Conservation (phyloP, 345 rosid genomes). For the Arabis alpina region DNA sequence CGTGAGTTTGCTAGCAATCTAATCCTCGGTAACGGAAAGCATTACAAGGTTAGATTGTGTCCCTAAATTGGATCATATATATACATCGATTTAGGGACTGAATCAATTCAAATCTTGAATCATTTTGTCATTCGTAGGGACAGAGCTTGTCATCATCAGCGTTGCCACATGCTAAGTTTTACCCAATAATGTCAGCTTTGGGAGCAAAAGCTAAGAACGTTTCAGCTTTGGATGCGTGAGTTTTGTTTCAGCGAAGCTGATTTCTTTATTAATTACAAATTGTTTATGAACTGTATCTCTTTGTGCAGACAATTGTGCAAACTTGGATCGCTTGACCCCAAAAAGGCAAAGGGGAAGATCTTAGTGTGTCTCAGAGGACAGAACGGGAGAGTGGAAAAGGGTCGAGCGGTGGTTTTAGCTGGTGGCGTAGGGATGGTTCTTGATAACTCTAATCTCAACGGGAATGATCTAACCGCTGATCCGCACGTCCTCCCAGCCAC, state of each 20-base stretch:
- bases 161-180: constrained; percentile 53
- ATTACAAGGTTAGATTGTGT: constrained; percentile 55
- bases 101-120: neutral
- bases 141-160: constrained; percentile 62
- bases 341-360: constrained; percentile 69
- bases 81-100: too few species aligned
- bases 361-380: constrained; percentile 71
- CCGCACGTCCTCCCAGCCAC: constrained; percentile 79
- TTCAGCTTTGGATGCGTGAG: constrained; percentile 63
- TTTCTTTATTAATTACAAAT: neutral
- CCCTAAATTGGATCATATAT: neutral
- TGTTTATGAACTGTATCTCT: neutral
- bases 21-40: constrained; percentile 58
- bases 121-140: constrained; percentile 53
- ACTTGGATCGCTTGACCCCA: constrained; percentile 64
- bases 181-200: constrained; percentile 61
- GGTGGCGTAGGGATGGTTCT: constrained; percentile 90
- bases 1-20: constrained; percentile 76
- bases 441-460: constrained; percentile 49
- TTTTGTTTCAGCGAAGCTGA: neutral
- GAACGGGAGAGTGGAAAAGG: constrained; percentile 61
- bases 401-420: constrained; percentile 57
- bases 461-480: constrained; percentile 56
- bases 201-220: constrained; percentile 60
- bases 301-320: constrained; percentile 58